These are phyloP conservation scores for Trypanosomatidae sp. DNA, from an alignment of 208 protist genomes.

Conservation along the genomic window DNA sequence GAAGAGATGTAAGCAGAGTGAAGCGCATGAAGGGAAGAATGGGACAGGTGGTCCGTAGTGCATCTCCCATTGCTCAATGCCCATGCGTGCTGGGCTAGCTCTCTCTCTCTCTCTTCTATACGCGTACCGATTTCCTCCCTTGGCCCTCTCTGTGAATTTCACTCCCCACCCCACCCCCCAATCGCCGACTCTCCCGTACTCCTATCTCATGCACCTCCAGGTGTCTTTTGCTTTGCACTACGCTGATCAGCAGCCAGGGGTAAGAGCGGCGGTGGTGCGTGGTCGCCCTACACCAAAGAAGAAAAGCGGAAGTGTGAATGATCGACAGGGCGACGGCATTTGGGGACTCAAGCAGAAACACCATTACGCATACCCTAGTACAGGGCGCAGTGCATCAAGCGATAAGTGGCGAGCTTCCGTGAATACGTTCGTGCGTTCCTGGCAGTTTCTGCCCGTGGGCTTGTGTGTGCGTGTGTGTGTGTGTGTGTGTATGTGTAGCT, in stretches of 20 bases:
- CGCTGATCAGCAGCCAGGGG: neutral
- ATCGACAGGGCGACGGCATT: neutral
- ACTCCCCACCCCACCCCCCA: neutral
- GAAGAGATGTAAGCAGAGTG: neutral
- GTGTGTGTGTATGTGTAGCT: neutral
- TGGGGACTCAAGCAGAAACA: neutral
- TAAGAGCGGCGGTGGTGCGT: neutral
- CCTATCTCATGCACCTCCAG: conserved; percentile 7
- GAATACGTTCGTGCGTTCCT: neutral
- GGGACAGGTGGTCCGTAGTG: neutral
- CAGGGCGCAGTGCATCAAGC: neutral
- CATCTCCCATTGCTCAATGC: neutral
- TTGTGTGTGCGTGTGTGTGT: neutral
- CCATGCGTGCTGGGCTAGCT: neutral
- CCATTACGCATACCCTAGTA: neutral
- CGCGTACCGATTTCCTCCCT: neutral
- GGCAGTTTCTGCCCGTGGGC: neutral
- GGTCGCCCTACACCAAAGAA: too few species aligned
- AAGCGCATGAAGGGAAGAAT: neutral
- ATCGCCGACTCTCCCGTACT: conserved; percentile 15
- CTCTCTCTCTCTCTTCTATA: neutral
- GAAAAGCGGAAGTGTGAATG: neutral
- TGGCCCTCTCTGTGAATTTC: neutral
- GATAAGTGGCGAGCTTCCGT: neutral
- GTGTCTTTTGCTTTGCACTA: neutral